Evolutionary conservation across 139 green algal genomes (phyloP), one percentile per base, ranked within the genome.

Genomic region (Deuterostichococcus epilithicus): DNA sequence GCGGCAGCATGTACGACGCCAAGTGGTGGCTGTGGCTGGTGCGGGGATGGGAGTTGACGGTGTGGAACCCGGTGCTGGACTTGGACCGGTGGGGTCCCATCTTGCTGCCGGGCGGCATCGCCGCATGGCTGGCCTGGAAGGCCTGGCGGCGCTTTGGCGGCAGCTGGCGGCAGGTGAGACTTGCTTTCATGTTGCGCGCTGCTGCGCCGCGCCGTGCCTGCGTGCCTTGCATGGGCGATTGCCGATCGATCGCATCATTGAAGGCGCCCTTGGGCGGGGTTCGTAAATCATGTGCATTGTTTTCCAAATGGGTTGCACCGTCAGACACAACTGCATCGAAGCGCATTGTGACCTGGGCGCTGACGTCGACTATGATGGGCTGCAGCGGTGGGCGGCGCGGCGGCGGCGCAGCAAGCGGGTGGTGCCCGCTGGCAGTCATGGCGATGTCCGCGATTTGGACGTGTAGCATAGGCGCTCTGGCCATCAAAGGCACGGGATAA

Each of bases 1-100:
- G 60, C 2, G 71, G 66, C 34, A 78, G 68, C 32, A 91, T 92
- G 85, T 94, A 90, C 66, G 86, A 92, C 26, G 81, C 78, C 1
- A 22, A 32, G 0, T 89, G 88, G 86, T 92, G 89, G 89, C 37
- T 66, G 33, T 35, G 76, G 23, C 68, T 91, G 38, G 80, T 87
- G 34, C 23, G 23, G 26, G 77, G 60, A 2, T 94, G 89, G 88
- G 89, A 92, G 81, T 38, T 42, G 3, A 33, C 90, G 25, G 81
- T 90, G 0, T 81, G 79, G 78, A 89, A 88, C 75, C 80, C 84
- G 25, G 34, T 89, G 23, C 65, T 89, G 37, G 85, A 88, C 44
- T 44, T 88, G 47, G 76, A 86, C 67, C 44, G 65, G 36, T 82
- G 76, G 65, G 81, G 81, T 28, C 39, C 85, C 33, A 65, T 78